These are phyloP conservation scores for Coffea eugenioides DNA, from an alignment of 257 asterid species.

Conservation along the genomic window DNA sequence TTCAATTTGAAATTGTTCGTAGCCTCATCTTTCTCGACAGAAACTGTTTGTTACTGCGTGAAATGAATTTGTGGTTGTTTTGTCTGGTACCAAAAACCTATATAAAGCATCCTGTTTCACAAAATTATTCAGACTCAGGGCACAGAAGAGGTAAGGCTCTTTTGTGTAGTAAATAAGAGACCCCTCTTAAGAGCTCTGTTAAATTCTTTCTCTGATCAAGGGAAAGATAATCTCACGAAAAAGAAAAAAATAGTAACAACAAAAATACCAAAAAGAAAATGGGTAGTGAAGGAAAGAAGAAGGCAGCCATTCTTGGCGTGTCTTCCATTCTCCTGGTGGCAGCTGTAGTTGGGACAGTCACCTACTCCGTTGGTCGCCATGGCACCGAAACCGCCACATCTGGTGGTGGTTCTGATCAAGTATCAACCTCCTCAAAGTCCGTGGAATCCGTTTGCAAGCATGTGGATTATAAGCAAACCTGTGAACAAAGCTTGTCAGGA, in stretches of 20 bases:
- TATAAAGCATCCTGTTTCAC: neutral
- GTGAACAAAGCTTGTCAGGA: constrained; percentile 19
- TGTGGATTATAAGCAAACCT: constrained; percentile 31
- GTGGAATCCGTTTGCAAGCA: constrained; percentile 20
- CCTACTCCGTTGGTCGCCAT: neutral
- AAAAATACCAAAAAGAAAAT: neutral
- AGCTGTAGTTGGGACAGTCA: constrained; percentile 26
- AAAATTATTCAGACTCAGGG: neutral
- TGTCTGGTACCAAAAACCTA: neutral
- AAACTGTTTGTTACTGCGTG: neutral
- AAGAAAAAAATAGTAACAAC: neutral
- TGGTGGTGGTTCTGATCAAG: neutral
- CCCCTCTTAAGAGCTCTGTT: neutral
- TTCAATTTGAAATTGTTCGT: neutral
- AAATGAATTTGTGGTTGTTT: neutral
- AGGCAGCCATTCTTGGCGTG: constrained; percentile 18
- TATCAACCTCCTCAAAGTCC: constrained; percentile 18
- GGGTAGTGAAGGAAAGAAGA: constrained; percentile 11
- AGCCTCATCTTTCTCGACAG: constrained; percentile 2
- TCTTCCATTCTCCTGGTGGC: constrained; percentile 37
- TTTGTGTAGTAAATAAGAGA: neutral
- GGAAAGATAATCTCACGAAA: neutral
- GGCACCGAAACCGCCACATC: neutral
- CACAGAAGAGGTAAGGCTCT: neutral
- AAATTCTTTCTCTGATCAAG: constrained; percentile 12